Evolutionary conservation across 306 rosid genomes (phyloP).

Genomic region (Arachis stenosperma): DNA sequence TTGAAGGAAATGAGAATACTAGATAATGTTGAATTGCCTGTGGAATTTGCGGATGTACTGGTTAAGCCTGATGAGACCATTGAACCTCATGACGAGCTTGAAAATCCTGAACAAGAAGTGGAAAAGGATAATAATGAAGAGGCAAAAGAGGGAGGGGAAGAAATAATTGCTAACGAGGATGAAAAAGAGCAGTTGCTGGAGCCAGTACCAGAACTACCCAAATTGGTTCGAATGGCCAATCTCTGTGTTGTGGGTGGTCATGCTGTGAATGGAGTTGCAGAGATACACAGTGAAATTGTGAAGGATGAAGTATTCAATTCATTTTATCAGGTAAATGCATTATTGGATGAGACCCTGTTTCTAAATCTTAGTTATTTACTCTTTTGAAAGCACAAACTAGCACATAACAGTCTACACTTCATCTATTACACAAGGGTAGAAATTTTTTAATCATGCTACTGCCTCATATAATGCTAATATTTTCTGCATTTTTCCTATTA

Average conservation of each 20-base stretch:
- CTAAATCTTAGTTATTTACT: conserved; percentile 7
- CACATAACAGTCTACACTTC: conserved; percentile 25
- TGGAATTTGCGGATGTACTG: conserved; percentile 60
- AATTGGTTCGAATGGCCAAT: conserved; percentile 96
- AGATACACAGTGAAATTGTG: conserved; percentile 95
- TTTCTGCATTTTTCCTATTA: conserved; percentile 27
- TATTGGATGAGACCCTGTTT: conserved; percentile 19
- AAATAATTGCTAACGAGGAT: conserved; percentile 46
- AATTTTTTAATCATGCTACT: conserved; percentile 7
- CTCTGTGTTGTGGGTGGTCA: conserved; percentile 96
- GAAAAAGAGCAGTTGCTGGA: conserved; percentile 55
- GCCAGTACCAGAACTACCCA: conserved; percentile 76
- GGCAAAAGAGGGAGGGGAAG: conserved; percentile 28
- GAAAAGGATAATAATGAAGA: conserved; percentile 27
- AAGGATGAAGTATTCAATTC: conserved; percentile 91
- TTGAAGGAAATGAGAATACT: conserved; percentile 89
- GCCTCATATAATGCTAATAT: conserved; percentile 5
- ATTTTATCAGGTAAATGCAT: conserved; percentile 71
- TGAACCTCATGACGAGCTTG: conserved; percentile 46
- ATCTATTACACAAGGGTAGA: conserved; percentile 11
- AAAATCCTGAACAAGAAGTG: conserved; percentile 44
- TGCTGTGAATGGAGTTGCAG: conserved; percentile 98
- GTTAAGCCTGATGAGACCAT: conserved; percentile 55
- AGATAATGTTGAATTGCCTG: conserved; percentile 90
- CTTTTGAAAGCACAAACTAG: conserved; percentile 8